phyloP scores from a whole-genome alignment of 2,329 filamentous ascomycete genomes.

The Pseudogymnoascus sp. region DNA sequence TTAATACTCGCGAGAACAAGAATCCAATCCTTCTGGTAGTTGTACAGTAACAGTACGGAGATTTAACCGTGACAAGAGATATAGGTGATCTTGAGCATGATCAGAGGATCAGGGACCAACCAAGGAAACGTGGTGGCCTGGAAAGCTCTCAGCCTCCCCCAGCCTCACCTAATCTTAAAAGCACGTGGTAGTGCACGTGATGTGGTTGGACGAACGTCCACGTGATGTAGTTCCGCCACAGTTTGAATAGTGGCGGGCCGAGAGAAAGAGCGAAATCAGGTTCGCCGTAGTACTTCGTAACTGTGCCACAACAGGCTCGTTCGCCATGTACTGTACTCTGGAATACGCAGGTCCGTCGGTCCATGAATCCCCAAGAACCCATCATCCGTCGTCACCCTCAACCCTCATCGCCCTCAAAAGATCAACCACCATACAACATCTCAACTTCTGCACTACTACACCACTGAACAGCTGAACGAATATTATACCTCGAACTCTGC shows the following conservation, averaged over 20 bases:
- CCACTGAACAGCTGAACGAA: background rate
- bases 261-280: background rate
- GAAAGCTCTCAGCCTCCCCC: background rate
- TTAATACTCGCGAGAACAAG: background rate
- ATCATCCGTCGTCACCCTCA: slow-evolving; percentile 5
- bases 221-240: background rate
- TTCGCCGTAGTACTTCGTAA: background rate
- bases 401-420: background rate
- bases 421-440: slow-evolving; percentile 4
- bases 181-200: background rate
- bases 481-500: background rate
- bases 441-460: slow-evolving; percentile 1
- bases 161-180: slow-evolving; percentile 4
- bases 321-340: background rate
- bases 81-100: background rate
- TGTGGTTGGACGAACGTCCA: background rate
- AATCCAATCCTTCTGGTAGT: background rate
- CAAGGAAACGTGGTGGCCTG: background rate
- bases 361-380: slow-evolving; percentile 1
- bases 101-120: background rate
- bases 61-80: background rate
- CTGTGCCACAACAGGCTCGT: background rate
- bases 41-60: background rate
- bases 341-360: background rate
- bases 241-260: background rate